Percentiles rank a stretch among this genome's conserved stretches.
Conservation (phyloP, 306 rosid genomes). For the Citrullus colocynthis region DNA sequence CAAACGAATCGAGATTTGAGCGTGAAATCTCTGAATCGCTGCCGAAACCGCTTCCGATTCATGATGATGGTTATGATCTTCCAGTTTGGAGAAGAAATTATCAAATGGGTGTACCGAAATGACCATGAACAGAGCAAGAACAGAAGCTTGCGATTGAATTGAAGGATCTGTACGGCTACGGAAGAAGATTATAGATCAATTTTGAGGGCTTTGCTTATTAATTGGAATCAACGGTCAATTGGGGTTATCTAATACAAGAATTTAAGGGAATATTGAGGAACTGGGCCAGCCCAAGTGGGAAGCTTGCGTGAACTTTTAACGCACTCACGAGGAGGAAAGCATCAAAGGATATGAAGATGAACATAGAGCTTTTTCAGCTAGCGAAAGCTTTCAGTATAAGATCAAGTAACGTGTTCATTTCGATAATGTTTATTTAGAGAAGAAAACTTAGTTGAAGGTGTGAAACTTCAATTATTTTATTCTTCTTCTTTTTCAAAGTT, state of each 20-base stretch:
- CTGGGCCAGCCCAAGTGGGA: conserved; percentile 2
- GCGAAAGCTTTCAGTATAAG: no score
- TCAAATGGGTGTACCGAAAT: conserved; percentile 25
- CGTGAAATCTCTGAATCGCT: conserved; percentile 30
- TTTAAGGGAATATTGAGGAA: neutral
- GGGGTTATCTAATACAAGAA: neutral
- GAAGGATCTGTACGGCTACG: neutral
- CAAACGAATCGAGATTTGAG: conserved; percentile 24
- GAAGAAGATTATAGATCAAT: neutral
- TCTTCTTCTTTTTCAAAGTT: no score
- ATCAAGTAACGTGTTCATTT: no score
- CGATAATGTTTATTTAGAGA: no score
- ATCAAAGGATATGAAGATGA: neutral
- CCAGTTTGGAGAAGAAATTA: conserved; percentile 41
- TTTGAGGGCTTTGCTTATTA: neutral
- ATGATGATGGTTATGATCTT: conserved; percentile 26
- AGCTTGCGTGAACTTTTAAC: neutral
- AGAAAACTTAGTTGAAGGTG: no score
- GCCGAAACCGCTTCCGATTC: conserved; percentile 20
- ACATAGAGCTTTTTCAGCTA: no score
- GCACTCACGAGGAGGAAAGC: neutral
- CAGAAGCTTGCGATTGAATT: neutral
- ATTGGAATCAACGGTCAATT: neutral
- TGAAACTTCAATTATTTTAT: no score
- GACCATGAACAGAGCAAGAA: conserved; percentile 19